Conservation (phyloP, 305 asterid genomes). For the Withania somnifera region DNA sequence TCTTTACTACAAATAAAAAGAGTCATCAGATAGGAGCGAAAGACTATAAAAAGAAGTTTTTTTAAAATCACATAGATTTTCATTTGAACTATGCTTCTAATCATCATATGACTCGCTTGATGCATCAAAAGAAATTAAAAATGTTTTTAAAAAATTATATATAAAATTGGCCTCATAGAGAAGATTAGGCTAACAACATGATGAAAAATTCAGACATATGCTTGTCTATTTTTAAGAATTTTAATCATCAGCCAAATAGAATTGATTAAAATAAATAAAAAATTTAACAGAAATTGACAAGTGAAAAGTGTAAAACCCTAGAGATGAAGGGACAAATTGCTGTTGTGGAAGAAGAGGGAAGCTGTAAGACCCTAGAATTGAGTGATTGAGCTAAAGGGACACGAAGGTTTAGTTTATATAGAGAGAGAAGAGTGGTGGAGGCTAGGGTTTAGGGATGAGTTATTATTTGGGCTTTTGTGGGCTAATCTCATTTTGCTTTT, state of each 20-base stretch:
- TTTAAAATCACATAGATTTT: conserved; percentile 41
- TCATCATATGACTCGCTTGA: conserved; percentile 42
- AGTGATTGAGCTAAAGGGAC: neutral
- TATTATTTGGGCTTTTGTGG: neutral
- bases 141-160: neutral
- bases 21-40: conserved; percentile 85
- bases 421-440: neutral
- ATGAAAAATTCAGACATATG: conserved; percentile 47
- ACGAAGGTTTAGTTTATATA: neutral
- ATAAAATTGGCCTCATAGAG: conserved; percentile 46
- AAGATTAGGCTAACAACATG: conserved; percentile 54
- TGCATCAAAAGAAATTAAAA: too few species aligned
- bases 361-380: neutral
- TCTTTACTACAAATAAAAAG: neutral
- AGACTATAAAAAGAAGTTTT: conserved; percentile 22
- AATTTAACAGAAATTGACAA: neutral
- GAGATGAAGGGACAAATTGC: neutral
- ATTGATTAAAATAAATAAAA: neutral
- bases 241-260: conserved; percentile 23
- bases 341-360: neutral
- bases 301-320: neutral
- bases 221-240: conserved; percentile 31
- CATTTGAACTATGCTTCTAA: conserved; percentile 79
- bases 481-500: neutral
- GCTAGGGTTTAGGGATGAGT: conserved; percentile 14